Evolutionary conservation across 257 asterid genomes (phyloP), one percentile per base, ranked within the genome.

Genomic region (Penstemon davidsonii): DNA sequence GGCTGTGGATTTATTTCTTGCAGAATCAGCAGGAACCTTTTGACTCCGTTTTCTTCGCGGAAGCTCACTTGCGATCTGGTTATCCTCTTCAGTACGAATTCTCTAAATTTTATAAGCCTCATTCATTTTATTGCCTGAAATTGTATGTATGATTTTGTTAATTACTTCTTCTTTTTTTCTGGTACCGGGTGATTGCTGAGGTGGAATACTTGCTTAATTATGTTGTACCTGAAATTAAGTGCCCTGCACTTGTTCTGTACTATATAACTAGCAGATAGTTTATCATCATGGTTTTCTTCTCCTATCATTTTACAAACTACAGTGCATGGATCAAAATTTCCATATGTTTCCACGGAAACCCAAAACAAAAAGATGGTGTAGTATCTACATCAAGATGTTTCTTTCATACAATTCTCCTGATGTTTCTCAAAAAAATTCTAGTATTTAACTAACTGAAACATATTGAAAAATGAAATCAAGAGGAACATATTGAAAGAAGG

Each of bases 21-120:
- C 96, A 93, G 86, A 83, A 80, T 79, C 88, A 80, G n/a, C 71
- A 72, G 58, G 91, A 90, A 74, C 90, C 88, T 33, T 87, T 91
- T 95, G 95, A 90, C 62, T 85, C 91, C 8, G 78, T 88, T 64
- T 88, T 90, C 84, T 93, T 93, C 74, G 77, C 88, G n/a, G 99
- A 93, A 78, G 81, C 95, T 15, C 74, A 78, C 69, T 72, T 93
- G 83, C 85, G 96, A 66, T 82, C 79, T 60, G 95, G 99, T 44
- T 80, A 70, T 78, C 91, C 99, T 57, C 88, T 93, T 72, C 81
- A 73, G 99, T 90, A 90, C 50, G 89, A 25, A 50, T 38, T 5
- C 41, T 61, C 9, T 57, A 37, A 39, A 33, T 8, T 7, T 3
- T 60, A 4, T 45, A 11, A 25, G 33, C 33, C 33, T 25, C 33